Conservation (phyloP, 2,329 filamentous ascomycete species). For the Cordyceps cateniannulata region DNA sequence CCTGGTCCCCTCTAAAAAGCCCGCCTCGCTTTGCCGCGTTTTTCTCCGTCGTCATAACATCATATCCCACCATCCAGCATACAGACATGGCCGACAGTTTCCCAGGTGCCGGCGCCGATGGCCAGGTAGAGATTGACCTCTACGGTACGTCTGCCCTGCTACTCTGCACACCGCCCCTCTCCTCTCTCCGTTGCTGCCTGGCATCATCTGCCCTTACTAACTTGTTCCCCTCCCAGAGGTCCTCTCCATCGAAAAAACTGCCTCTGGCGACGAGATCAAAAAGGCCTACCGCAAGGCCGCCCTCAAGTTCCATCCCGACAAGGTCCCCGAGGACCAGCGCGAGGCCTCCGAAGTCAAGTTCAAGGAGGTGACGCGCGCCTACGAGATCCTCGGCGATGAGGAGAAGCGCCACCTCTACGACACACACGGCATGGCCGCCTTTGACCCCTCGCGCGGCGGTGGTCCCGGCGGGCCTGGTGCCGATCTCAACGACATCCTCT, state of each 20-base stretch:
- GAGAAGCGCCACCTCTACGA: slow-evolving; percentile 91
- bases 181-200: background rate
- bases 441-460: slow-evolving; percentile 68
- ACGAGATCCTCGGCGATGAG: slow-evolving; percentile 96
- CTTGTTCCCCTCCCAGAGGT: slow-evolving; percentile 52
- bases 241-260: slow-evolving; percentile 65
- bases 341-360: slow-evolving; percentile 84
- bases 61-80: background rate
- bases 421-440: slow-evolving; percentile 89
- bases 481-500: slow-evolving; percentile 87
- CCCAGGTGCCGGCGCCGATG: slow-evolving; percentile 10
- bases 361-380: slow-evolving; percentile 88
- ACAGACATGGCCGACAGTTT: slow-evolving; percentile 9
- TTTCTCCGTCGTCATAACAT: slow-evolving; percentile 2
- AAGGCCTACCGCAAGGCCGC: slow-evolving; percentile 96
- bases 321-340: slow-evolving; percentile 80
- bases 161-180: background rate
- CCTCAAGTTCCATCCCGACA: slow-evolving; percentile 87
- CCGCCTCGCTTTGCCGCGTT: background rate
- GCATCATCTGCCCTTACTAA: slow-evolving; percentile 11
- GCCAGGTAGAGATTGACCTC: slow-evolving; percentile 48
- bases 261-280: slow-evolving; percentile 77
- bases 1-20: slow-evolving; percentile 7
- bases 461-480: slow-evolving; percentile 62
- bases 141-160: slow-evolving; percentile 39